These are phyloP conservation scores for Leccinum ochraceum DNA, from an alignment of 768 basidiomycete genomes.

Conservation along the genomic window DNA sequence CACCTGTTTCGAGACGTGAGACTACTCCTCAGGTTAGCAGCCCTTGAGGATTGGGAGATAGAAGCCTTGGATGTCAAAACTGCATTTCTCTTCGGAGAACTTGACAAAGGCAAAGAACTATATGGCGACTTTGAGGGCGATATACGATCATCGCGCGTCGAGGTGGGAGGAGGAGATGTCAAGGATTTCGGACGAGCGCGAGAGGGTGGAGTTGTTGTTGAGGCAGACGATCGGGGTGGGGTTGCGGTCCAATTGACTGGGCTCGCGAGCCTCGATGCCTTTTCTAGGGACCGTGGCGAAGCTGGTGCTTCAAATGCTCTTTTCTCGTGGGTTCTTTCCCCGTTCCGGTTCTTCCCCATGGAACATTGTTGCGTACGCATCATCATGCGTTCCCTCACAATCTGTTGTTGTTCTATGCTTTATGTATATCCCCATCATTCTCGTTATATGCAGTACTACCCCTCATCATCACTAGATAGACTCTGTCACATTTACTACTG, in stretches of 20 bases:
- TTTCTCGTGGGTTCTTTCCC: background rate
- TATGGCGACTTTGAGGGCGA: constrained; percentile 58
- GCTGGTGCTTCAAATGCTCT: background rate
- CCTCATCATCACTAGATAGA: background rate
- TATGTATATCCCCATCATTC: background rate
- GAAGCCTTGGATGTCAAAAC: no score
- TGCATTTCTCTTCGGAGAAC: no score
- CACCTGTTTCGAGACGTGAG: no score
- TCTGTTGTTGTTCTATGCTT: background rate
- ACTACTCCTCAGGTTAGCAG: no score
- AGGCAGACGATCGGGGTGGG: constrained; percentile 60
- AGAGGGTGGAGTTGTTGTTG: constrained; percentile 64
- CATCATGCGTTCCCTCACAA: background rate
- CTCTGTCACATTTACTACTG: background rate
- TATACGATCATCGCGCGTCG: constrained; percentile 69
- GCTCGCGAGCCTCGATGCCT: background rate
- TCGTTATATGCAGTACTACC: background rate
- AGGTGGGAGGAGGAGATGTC: constrained; percentile 74
- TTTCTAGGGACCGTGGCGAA: background rate
- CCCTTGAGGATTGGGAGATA: no score
- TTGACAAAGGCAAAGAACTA: no score
- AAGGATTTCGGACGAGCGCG: constrained; percentile 63
- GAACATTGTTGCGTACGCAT: background rate
- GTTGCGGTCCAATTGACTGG: constrained; percentile 27
- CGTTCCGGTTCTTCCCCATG: background rate